Evolutionary conservation across 495 filamentous ascomycete species (phyloP), one percentile per base, ranked within the genome.

Genomic region (Chaetomium tenue): DNA sequence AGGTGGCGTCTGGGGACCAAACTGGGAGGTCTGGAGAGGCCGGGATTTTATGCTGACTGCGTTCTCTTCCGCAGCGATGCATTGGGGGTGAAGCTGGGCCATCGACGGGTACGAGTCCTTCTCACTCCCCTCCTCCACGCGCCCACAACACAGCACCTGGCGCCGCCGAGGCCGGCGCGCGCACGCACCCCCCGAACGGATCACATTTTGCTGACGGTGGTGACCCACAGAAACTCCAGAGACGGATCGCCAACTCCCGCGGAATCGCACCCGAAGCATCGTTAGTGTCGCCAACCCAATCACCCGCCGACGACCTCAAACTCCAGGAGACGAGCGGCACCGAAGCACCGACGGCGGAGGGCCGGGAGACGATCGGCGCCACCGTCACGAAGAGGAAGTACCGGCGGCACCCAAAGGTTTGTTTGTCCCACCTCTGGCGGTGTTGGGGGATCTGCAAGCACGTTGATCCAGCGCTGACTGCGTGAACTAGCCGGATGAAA

Each of bases 321-420:
- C 55, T 66, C 28, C 25, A 60, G 13, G 79, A 81, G 42, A 59
- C 65, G 37, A 74, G 69, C 25, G 68, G 75, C 22, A 30, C 71
- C 6, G 76, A 75, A 51, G 55, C 67, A 15, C 53, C 59, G 20
- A 79, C 74, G 54, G 20, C 60, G 13, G 80, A 83, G 0, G 61
- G 46, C 47, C 75, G 71, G 33, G 79, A 79, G 61, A 63, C 66
- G 1, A 53, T 66, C 52, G 54, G 64, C 28, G 66, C 63, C 46
- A 61, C 71, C 22, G 52, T 75, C 50, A 72, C 73, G 51, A 92
- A 92, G 73, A 78, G 89, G 52, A 92, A 91, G 72, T 92, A 92
- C 66, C 79, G 89, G 47, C 82, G 89, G 26, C 89, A 92, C 76
- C 89, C 89, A 40, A 92, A 92, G 84, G 87, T 89, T 71, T 60